Conservation (phyloP, 495 filamentous ascomycete species). For the Chaetomium tenue region DNA sequence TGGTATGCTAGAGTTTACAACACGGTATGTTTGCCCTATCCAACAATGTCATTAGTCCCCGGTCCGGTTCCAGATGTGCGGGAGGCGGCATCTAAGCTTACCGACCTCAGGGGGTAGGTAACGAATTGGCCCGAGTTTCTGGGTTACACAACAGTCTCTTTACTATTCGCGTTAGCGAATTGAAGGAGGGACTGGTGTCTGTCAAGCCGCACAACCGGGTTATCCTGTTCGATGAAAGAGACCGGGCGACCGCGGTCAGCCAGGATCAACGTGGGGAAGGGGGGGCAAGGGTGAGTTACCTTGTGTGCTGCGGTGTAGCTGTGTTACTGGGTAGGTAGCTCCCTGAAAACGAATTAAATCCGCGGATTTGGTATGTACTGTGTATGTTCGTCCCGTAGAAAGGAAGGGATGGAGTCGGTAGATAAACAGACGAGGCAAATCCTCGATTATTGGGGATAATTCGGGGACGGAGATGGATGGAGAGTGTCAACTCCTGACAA, state of each 20-base stretch:
- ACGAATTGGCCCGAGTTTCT: constrained; percentile 14
- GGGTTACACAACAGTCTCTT: constrained; percentile 19
- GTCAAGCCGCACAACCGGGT: constrained; percentile 29
- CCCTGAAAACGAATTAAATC: not conserved
- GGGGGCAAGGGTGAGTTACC: not conserved
- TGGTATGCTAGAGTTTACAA: not conserved
- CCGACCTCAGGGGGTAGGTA: constrained; percentile 21
- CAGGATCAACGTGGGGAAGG: constrained; percentile 17
- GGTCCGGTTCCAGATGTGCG: not conserved
- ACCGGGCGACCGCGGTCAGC: constrained; percentile 1
- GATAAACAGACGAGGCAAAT: not conserved
- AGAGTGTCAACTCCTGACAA: not conserved
- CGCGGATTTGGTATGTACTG: not conserved
- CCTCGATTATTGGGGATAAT: not conserved
- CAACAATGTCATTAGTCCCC: not conserved
- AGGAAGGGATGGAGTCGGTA: not conserved
- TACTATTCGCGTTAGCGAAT: not conserved
- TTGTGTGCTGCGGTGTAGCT: not conserved
- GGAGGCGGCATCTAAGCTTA: constrained; percentile 3
- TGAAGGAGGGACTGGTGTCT: constrained; percentile 11
- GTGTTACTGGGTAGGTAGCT: too few relatives aligned
- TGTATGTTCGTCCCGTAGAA: not conserved
- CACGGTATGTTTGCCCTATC: not conserved
- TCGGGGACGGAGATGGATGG: not conserved
- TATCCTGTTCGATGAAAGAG: constrained; percentile 8